Evolutionary conservation across 345 rosid species (phyloP).

Genomic region (Syzygium oleosum): DNA sequence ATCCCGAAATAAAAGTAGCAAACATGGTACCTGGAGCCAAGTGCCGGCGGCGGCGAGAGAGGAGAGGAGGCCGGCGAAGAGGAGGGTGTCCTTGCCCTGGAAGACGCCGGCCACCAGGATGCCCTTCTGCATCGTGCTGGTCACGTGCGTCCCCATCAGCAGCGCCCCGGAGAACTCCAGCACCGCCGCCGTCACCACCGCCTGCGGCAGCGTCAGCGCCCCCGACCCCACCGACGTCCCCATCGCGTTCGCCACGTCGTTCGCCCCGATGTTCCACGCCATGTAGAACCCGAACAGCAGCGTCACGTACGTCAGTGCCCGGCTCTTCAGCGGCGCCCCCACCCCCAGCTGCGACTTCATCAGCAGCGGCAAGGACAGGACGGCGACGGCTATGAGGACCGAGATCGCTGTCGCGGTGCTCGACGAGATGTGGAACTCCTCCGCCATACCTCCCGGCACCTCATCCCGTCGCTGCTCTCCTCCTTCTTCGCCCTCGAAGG

Average conservation of each 20-base stretch:
- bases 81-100: slow-evolving; percentile 78
- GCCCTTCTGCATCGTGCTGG: slow-evolving; percentile 97
- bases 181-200: slow-evolving; percentile 80
- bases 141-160: slow-evolving; percentile 97
- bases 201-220: slow-evolving; percentile 73
- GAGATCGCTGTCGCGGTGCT: slow-evolving; percentile 60
- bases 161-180: slow-evolving; percentile 94
- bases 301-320: slow-evolving; percentile 61
- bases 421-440: slow-evolving; percentile 73
- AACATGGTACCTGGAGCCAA: slow-evolving; percentile 77
- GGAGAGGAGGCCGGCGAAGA: slow-evolving; percentile 79
- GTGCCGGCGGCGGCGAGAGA: slow-evolving; percentile 92
- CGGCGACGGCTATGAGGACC: slow-evolving; percentile 57
- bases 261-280: slow-evolving; percentile 99
- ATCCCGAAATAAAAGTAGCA: no score
- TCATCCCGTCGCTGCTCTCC: slow-evolving; percentile 6
- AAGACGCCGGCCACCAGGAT: slow-evolving; percentile 81
- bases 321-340: slow-evolving; percentile 54
- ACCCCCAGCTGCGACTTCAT: slow-evolving; percentile 59
- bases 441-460: slow-evolving; percentile 59
- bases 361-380: slow-evolving; percentile 54
- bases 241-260: slow-evolving; percentile 99
- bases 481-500: slow-evolving; percentile 47
- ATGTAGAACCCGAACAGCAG: slow-evolving; percentile 86
- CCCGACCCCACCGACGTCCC: slow-evolving; percentile 97